Evolutionary conservation across 495 filamentous ascomycete species (phyloP).

Genomic region (Aspergillus taichungensis): DNA sequence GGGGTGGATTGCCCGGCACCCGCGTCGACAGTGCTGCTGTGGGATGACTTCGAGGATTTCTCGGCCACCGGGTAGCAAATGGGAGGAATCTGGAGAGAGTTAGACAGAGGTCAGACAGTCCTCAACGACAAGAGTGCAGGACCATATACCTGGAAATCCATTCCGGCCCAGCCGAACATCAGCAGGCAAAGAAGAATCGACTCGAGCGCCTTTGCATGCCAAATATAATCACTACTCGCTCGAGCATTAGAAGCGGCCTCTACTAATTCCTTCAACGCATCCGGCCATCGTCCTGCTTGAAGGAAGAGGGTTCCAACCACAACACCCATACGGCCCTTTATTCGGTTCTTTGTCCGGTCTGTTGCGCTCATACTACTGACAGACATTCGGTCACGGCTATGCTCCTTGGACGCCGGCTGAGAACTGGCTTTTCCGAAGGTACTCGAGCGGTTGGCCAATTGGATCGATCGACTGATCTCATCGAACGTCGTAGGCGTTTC

Average conservation of each 20-base stretch:
- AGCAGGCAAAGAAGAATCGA: constrained; percentile 73
- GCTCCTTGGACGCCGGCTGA: constrained; percentile 32
- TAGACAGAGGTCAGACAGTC: neutral
- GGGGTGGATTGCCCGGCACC: constrained; percentile 25
- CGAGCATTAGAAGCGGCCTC: constrained; percentile 73
- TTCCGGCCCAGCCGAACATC: constrained; percentile 73
- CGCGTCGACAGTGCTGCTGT: constrained; percentile 36
- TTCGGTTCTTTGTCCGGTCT: constrained; percentile 73
- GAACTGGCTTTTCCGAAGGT: constrained; percentile 25
- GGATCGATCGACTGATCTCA: constrained; percentile 50
- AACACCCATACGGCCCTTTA: constrained; percentile 70
- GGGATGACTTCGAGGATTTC: constrained; percentile 38
- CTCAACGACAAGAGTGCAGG: neutral
- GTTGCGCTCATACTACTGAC: constrained; percentile 76
- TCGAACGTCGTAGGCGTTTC: constrained; percentile 66
- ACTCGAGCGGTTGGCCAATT: constrained; percentile 32
- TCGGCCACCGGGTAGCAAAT: constrained; percentile 53
- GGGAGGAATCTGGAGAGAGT: constrained; percentile 44
- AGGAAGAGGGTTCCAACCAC: constrained; percentile 82
- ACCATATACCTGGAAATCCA: constrained; percentile 70
- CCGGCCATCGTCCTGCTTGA: constrained; percentile 77
- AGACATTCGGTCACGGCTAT: constrained; percentile 71
- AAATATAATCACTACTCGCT: constrained; percentile 79
- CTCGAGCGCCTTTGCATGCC: constrained; percentile 94
- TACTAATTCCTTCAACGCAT: constrained; percentile 77